Conservation (phyloP, 768 basidiomycete genomes). For the Rhodotorula diobovata region DNA sequence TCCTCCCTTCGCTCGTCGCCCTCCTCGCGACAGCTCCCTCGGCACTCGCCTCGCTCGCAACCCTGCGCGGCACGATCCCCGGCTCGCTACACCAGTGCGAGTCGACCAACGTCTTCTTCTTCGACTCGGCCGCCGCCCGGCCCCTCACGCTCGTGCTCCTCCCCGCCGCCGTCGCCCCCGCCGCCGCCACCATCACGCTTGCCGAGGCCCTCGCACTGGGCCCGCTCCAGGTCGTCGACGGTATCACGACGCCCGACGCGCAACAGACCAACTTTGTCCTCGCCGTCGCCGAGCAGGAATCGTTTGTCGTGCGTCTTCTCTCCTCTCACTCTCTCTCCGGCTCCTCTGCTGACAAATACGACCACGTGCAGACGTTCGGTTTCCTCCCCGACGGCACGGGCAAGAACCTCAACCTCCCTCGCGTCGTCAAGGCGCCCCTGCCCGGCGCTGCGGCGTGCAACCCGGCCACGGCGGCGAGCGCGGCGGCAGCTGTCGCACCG, state of each 20-base stretch:
- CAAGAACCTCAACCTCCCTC: slow-evolving; percentile 34
- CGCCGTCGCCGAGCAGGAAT: slow-evolving; percentile 26
- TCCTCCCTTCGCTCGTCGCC: neutral
- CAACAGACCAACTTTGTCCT: slow-evolving; percentile 22
- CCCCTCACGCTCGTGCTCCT: slow-evolving; percentile 35
- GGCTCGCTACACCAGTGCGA: slow-evolving; percentile 38
- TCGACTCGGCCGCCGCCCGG: slow-evolving; percentile 28
- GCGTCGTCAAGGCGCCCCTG: slow-evolving; percentile 24
- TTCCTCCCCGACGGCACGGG: slow-evolving; percentile 40
- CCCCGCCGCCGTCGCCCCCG: slow-evolving; percentile 2
- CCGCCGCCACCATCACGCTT: slow-evolving; percentile 13
- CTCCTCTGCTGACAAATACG: neutral
- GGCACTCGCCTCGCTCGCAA: neutral
- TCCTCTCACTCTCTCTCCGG: neutral
- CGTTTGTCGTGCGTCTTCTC: slow-evolving; percentile 34
- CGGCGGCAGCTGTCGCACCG: neutral
- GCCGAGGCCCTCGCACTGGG: slow-evolving; percentile 9
- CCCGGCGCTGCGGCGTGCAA: slow-evolving; percentile 20
- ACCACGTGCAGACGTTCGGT: slow-evolving; percentile 14
- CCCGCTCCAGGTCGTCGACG: slow-evolving; percentile 27
- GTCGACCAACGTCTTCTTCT: slow-evolving; percentile 36
- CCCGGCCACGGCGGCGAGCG: slow-evolving; percentile 1
- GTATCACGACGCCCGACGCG: slow-evolving; percentile 34
- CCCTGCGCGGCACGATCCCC: slow-evolving; percentile 10
- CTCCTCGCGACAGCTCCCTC: slow-evolving; percentile 1